Percentiles rank a stretch among this genome's conserved stretches.
These are phyloP conservation scores for Hygrocybe punicea DNA, from an alignment of 768 basidiomycete genomes.

Conservation along the genomic window DNA sequence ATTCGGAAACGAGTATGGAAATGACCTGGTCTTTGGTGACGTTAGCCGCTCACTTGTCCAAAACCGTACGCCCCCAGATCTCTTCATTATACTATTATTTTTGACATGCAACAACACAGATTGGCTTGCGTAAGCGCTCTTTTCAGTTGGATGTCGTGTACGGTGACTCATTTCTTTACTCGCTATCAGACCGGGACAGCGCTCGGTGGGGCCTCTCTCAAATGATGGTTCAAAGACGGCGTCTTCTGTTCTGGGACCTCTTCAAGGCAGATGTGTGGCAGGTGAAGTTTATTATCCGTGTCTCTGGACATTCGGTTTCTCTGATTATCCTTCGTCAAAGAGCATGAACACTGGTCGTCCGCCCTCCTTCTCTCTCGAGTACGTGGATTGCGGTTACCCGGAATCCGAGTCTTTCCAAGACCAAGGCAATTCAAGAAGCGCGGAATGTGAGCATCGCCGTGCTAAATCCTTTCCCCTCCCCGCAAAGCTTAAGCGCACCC, in stretches of 20 bases:
- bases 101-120: constrained; percentile 32
- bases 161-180: neutral
- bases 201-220: constrained; percentile 59
- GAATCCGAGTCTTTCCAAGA: constrained; percentile 29
- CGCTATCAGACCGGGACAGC: constrained; percentile 56
- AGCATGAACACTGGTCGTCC: constrained; percentile 69
- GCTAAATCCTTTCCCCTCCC: neutral
- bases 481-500: too few relatives aligned
- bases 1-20: constrained; percentile 73
- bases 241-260: constrained; percentile 74
- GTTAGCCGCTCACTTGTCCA: constrained; percentile 61
- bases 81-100: neutral
- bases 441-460: constrained; percentile 25
- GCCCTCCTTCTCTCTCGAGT: constrained; percentile 61
- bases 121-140: constrained; percentile 65
- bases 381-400: constrained; percentile 65
- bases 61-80: constrained; percentile 48
- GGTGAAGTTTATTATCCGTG: constrained; percentile 40
- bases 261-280: constrained; percentile 66
- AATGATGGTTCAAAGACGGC: constrained; percentile 61
- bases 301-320: neutral
- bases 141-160: too few relatives aligned
- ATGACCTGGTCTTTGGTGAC: constrained; percentile 66
- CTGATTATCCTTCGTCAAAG: constrained; percentile 32
- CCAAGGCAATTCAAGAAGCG: constrained; percentile 25